Conservation (phyloP, 257 asterid species). For the Ilex aquifolium region DNA sequence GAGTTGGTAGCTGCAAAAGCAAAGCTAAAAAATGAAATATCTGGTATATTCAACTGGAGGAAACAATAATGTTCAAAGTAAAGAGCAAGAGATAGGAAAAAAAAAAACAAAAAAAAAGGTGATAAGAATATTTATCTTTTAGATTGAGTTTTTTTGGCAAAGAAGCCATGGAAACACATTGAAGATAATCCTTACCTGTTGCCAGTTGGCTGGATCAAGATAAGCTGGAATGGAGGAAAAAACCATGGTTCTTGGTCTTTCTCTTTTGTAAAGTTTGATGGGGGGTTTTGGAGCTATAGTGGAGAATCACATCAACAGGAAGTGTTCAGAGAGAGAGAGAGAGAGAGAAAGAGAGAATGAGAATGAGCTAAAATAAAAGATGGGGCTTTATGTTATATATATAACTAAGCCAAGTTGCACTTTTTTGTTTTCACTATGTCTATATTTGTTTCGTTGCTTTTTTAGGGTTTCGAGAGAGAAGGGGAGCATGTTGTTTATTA, state of each 20-base stretch:
- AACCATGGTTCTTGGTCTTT: constrained; percentile 65
- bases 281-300: constrained; percentile 49
- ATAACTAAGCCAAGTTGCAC: no score
- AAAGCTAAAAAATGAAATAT: constrained; percentile 17
- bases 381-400: no score
- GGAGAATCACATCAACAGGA: constrained; percentile 57
- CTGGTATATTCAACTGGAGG: constrained; percentile 36
- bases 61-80: constrained; percentile 10
- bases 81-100: constrained; percentile 4
- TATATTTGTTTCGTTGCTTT: no score
- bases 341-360: no score
- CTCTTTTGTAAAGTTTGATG: constrained; percentile 81
- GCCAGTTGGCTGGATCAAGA: constrained; percentile 99
- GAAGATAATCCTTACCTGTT: constrained; percentile 52
- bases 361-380: no score
- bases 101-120: constrained; percentile 9
- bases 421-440: no score
- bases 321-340: no score
- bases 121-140: constrained; percentile 59
- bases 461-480: no score
- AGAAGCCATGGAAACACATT: constrained; percentile 39
- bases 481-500: no score
- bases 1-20: constrained; percentile 41
- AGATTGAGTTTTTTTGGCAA: constrained; percentile 34
- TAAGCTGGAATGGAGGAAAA: constrained; percentile 92